Conservation (phyloP, 2,329 filamentous ascomycete genomes). For the Ceratocystis lukuohia region DNA sequence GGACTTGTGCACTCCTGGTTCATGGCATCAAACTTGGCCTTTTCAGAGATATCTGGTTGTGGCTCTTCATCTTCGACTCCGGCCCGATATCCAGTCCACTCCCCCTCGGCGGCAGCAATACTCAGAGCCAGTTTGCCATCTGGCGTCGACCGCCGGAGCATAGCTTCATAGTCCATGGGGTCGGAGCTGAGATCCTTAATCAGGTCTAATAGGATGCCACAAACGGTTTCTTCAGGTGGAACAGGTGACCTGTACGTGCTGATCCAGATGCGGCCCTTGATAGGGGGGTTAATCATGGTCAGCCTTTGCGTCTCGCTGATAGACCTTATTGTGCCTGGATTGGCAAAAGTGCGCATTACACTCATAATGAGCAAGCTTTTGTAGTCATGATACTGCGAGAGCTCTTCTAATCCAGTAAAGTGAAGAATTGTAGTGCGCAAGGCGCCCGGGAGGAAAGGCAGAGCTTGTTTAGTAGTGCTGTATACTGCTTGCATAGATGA, state of each 20-base stretch:
- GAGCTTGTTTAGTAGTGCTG: background rate
- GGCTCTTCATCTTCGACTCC: constrained; percentile 36
- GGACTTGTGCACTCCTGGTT: constrained; percentile 53
- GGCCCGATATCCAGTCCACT: constrained; percentile 62
- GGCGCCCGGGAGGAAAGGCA: constrained; percentile 39
- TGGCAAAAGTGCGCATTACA: constrained; percentile 50
- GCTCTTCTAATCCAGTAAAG: constrained; percentile 52
- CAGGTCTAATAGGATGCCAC: constrained; percentile 43
- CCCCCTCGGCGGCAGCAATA: constrained; percentile 47
- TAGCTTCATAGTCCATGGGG: constrained; percentile 16
- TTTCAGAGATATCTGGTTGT: constrained; percentile 45
- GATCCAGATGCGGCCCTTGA: constrained; percentile 75
- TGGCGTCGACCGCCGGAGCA: constrained; percentile 18
- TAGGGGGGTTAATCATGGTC: constrained; percentile 47
- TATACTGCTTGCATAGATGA: background rate
- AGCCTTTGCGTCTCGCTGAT: constrained; percentile 50
- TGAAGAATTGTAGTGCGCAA: constrained; percentile 50
- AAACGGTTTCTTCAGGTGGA: constrained; percentile 42
- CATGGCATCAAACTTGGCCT: constrained; percentile 50
- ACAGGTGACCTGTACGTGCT: constrained; percentile 52
- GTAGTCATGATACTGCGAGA: constrained; percentile 64
- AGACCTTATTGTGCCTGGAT: constrained; percentile 32
- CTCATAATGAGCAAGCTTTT: constrained; percentile 59
- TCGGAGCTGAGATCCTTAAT: constrained; percentile 36
- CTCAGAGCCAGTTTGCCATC: constrained; percentile 32